Evolutionary conservation across 2,329 filamentous ascomycete genomes (phyloP).

Genomic region (Colletotrichum sp.): DNA sequence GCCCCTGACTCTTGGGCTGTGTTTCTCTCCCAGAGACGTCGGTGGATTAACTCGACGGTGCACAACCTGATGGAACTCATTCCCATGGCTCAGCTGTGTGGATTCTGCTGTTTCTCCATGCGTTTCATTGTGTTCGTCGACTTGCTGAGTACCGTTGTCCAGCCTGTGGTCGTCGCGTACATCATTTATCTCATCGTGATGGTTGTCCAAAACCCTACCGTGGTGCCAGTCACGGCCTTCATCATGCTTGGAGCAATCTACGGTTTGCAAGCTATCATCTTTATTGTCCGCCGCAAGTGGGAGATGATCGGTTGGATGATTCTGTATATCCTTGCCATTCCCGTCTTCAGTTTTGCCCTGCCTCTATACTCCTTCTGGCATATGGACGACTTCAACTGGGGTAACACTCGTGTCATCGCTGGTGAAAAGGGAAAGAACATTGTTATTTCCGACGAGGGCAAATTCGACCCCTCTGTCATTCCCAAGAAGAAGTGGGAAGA

Average conservation of each 20-base stretch:
- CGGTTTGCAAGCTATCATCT: slow-evolving; percentile 95
- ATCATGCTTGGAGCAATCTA: slow-evolving; percentile 94
- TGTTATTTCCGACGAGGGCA: slow-evolving; percentile 94
- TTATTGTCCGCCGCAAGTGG: slow-evolving; percentile 96
- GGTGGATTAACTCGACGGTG: slow-evolving; percentile 99
- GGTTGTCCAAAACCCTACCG: slow-evolving; percentile 62
- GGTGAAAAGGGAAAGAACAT: slow-evolving; percentile 93
- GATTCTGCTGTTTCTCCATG: slow-evolving; percentile 99
- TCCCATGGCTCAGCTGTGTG: slow-evolving; percentile 90
- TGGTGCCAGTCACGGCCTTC: slow-evolving; percentile 85
- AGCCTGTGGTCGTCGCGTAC: slow-evolving; percentile 90
- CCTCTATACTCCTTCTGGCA: slow-evolving; percentile 98
- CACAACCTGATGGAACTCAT: slow-evolving; percentile 98
- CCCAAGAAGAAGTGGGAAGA: slow-evolving; percentile 99
- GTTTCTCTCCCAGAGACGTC: slow-evolving; percentile 96
- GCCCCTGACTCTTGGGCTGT: slow-evolving; percentile 93
- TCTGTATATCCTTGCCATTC: slow-evolving; percentile 89
- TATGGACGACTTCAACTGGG: slow-evolving; percentile 99
- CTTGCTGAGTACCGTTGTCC: slow-evolving; percentile 87
- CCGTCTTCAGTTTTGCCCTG: slow-evolving; percentile 88
- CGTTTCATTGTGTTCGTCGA: slow-evolving; percentile 97
- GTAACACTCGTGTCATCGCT: slow-evolving; percentile 96
- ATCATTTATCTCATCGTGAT: slow-evolving; percentile 87
- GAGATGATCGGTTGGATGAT: slow-evolving; percentile 99
- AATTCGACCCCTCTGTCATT: slow-evolving; percentile 91